These are phyloP conservation scores for Bifiguratus adelaidae DNA, from an alignment of 192 early-diverging fungal species.

Conservation along the genomic window DNA sequence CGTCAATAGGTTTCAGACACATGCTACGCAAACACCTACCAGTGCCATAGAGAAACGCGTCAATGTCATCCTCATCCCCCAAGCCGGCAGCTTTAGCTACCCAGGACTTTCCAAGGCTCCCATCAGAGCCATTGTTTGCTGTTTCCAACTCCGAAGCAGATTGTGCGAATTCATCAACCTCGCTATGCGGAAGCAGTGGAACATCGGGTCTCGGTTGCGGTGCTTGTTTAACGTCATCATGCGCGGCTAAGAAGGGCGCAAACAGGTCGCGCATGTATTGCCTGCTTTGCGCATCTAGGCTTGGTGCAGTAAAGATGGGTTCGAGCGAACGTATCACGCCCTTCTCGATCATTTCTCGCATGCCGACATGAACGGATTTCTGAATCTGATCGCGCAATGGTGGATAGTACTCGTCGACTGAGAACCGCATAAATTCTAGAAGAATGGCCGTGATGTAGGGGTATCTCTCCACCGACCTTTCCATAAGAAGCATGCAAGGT, in stretches of 20 bases:
- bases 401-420: constrained; percentile 47
- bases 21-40: neutral
- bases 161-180: neutral
- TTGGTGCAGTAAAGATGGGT: constrained; percentile 15
- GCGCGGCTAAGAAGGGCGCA: constrained; percentile 12
- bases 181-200: neutral
- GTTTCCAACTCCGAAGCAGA: no score
- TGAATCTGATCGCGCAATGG: constrained; percentile 32
- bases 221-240: neutral
- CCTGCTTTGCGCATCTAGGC: constrained; percentile 6
- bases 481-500: constrained; percentile 67
- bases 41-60: neutral
- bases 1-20: no score
- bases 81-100: neutral
- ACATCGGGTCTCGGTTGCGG: neutral
- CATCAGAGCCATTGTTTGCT: neutral
- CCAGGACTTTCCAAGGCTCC: neutral
- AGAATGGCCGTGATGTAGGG: constrained; percentile 54
- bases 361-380: constrained; percentile 35
- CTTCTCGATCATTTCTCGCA: constrained; percentile 45
- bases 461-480: constrained; percentile 49
- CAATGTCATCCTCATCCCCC: neutral
- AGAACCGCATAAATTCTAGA: constrained; percentile 55
- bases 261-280: constrained; percentile 14
- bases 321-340: constrained; percentile 52